phyloP scores from a whole-genome alignment of 2,329 filamentous ascomycete species.

The Passalora sequoiae region DNA sequence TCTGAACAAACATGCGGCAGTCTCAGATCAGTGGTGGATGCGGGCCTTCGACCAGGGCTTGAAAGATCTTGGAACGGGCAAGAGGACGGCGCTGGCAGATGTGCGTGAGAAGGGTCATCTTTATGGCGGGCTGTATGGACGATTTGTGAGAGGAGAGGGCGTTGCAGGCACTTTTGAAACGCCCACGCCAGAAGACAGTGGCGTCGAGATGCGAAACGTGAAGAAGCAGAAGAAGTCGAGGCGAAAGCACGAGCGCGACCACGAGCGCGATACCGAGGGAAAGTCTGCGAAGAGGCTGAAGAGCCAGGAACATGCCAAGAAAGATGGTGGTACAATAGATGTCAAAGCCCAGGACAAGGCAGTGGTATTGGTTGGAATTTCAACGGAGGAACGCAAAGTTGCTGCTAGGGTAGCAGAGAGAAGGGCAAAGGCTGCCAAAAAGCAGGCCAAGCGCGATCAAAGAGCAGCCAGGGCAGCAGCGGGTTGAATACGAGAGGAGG shows the following conservation, averaged over 20 bases:
- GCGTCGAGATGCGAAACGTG: slow-evolving; percentile 1
- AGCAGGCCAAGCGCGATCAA: slow-evolving; percentile 1
- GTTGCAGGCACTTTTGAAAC: slow-evolving; percentile 63
- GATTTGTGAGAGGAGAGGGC: slow-evolving; percentile 77
- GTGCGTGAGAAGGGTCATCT: slow-evolving; percentile 45
- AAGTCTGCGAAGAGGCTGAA: slow-evolving; percentile 3
- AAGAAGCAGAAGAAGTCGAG: slow-evolving; percentile 18
- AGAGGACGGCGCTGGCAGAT: slow-evolving; percentile 50
- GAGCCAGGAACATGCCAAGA: slow-evolving; percentile 1
- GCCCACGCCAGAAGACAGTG: slow-evolving; percentile 5
- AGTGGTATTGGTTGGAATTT: neutral
- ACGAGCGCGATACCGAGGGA: neutral
- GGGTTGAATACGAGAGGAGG: too few species aligned
- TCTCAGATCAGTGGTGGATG: slow-evolving; percentile 91
- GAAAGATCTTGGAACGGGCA: slow-evolving; percentile 63
- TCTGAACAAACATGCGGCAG: slow-evolving; percentile 59
- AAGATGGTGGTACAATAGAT: neutral
- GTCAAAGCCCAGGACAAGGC: neutral
- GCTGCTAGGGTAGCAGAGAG: neutral
- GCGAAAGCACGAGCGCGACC: slow-evolving; percentile 8
- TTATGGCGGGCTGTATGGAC: slow-evolving; percentile 64
- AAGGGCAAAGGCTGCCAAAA: slow-evolving; percentile 2
- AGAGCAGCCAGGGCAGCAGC: neutral
- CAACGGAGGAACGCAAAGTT: neutral
- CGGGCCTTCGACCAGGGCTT: slow-evolving; percentile 88